Conservation (phyloP, 768 basidiomycete species). For the Pulveroboletus sp. region DNA sequence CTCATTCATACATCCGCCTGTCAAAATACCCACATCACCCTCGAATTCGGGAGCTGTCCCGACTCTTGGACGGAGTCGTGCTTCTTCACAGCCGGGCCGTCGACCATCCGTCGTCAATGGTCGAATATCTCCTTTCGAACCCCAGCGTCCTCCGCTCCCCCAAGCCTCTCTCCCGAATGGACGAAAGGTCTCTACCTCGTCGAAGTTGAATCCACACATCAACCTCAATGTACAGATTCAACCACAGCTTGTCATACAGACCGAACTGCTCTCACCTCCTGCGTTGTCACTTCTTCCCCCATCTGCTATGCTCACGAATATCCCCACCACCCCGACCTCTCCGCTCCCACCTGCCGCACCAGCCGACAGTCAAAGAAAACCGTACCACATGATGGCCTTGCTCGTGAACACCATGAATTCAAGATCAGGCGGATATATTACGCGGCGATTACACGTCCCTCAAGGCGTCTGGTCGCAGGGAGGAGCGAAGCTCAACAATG, state of each 20-base stretch:
- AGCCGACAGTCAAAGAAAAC: conserved; percentile 69
- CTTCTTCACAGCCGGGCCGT: conserved; percentile 75
- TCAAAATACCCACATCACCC: conserved; percentile 37
- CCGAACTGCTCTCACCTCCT: conserved; percentile 44
- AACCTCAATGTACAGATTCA: conserved; percentile 43
- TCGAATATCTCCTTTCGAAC: conserved; percentile 49
- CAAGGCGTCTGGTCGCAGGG: conserved; percentile 89
- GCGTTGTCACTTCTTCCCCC: conserved; percentile 41
- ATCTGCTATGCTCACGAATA: conserved; percentile 46
- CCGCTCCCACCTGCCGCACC: conserved; percentile 74
- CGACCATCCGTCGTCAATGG: conserved; percentile 57
- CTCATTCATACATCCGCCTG: conserved; percentile 30
- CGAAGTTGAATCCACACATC: conserved; percentile 50
- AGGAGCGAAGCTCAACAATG: conserved; percentile 76
- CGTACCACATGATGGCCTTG: conserved; percentile 87
- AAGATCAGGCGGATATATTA: conserved; percentile 82
- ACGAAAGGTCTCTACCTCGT: conserved; percentile 62
- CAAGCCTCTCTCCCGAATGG: conserved; percentile 36
- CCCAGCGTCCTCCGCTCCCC: conserved; percentile 51
- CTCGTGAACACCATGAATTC: conserved; percentile 75
- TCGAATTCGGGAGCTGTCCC: conserved; percentile 36
- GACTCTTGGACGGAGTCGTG: conserved; percentile 50
- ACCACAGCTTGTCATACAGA: conserved; percentile 48
- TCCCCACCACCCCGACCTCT: conserved; percentile 73
- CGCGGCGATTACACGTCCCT: conserved; percentile 81